Evolutionary conservation across 345 rosid genomes (phyloP), one percentile per base, ranked within the genome.

Genomic region (Gossypium rotundifolium): DNA sequence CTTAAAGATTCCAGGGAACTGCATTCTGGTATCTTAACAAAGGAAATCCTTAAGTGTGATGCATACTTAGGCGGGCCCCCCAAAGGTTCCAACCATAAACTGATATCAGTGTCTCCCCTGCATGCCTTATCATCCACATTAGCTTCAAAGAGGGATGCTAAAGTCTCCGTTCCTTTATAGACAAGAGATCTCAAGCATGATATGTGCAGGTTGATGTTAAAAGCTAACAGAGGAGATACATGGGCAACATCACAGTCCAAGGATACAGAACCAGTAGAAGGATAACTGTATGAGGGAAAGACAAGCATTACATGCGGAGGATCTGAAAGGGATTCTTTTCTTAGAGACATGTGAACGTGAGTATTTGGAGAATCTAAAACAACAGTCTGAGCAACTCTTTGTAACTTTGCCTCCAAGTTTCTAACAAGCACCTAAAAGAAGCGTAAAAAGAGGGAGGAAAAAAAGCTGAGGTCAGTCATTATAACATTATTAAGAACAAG

Each of bases 11-110:
- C 90, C 61, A 95, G 86, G 46, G 83, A 81, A 76, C 98, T 94
- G 81, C 98, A 95, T 75, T 95, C 97, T 2, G 98, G 99, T 40
- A 93, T 84, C 87, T 91, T 95, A 77, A 93, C 83, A 75, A 93
- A 93, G 38, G 98, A 91, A 87, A 83, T 86, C 80, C 97, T 84
- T 81, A 93, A 77, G 77, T 93, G 97, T 5, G 97, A 90, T n/a
- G 99, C 99, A 82, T 87, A 91, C 20, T 80, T 87, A 20, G 96
- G 96, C 44, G 78, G 77, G 52, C 70, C 74, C 20, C 70, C 72
- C 64, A 84, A 66, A 69, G 93, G 89, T 81, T 90, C 84, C 80
- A 95, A 76, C 63, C 76, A 85, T 77, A 95, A 75, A 72, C 77
- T 84, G 74, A 95, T 80, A 65, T 78, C 87, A 22, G 40, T 72